phyloP scores from a whole-genome alignment of 83 land plant species.

The Isoetes engelmannii region DNA sequence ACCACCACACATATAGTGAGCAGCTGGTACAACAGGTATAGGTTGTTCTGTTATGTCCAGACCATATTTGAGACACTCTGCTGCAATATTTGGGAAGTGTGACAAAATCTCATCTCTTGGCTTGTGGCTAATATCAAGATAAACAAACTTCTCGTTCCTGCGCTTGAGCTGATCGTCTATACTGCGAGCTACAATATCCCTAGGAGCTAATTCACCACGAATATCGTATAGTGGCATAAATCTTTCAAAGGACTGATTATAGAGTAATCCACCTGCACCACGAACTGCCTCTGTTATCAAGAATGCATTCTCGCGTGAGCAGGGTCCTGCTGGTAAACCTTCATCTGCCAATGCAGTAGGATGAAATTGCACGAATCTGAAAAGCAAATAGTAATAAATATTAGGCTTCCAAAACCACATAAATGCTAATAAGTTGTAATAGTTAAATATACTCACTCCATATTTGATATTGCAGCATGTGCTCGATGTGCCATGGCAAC shows the following conservation, averaged over 20 bases:
- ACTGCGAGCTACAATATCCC: slow-evolving; percentile 95
- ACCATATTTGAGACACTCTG: slow-evolving; percentile 79
- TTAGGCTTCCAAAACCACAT: slow-evolving; percentile 16
- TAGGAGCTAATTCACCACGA: slow-evolving; percentile 88
- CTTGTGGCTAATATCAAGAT: slow-evolving; percentile 90
- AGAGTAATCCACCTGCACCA: slow-evolving; percentile 94
- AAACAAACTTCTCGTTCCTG: slow-evolving; percentile 80
- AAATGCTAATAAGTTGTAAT: background rate
- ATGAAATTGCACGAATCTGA: slow-evolving; percentile 97
- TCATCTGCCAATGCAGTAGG: slow-evolving; percentile 99
- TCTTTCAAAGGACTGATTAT: slow-evolving; percentile 84
- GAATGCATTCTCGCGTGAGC: slow-evolving; percentile 81
- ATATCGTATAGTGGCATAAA: slow-evolving; percentile 81
- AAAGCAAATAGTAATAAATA: background rate
- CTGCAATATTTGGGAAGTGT: slow-evolving; percentile 96
- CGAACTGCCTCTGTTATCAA: slow-evolving; percentile 93
- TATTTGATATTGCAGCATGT: slow-evolving; percentile 88
- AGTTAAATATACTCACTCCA: slow-evolving; percentile 49
- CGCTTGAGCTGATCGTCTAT: slow-evolving; percentile 93
- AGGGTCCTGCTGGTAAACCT: slow-evolving; percentile 74
- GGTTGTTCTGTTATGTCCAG: slow-evolving; percentile 82
- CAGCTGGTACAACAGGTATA: slow-evolving; percentile 98
- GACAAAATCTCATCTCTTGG: slow-evolving; percentile 62
- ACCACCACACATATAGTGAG: slow-evolving; percentile 99
- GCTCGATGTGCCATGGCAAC: slow-evolving; percentile 98